Evolutionary conservation across 2,329 filamentous ascomycete genomes (phyloP).

Genomic region (Trichoderma harzianum): DNA sequence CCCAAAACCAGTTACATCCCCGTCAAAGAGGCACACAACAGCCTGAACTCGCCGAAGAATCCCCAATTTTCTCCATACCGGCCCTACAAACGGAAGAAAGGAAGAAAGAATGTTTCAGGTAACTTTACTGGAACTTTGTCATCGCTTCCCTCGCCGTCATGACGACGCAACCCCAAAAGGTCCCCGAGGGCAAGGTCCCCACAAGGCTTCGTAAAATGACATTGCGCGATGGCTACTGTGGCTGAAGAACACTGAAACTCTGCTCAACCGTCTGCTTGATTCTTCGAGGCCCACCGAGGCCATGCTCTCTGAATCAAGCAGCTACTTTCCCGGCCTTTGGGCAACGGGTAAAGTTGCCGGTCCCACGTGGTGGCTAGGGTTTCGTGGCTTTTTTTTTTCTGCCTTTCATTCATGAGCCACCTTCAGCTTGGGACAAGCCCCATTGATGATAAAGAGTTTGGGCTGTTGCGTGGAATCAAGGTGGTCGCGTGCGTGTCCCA

Average conservation of each 20-base stretch:
- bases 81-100: background rate
- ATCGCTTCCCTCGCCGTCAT: background rate
- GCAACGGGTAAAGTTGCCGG: background rate
- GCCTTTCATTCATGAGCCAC: background rate
- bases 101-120: background rate
- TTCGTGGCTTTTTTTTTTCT: background rate
- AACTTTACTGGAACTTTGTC: background rate
- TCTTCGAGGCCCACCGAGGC: background rate
- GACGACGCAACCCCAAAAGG: background rate
- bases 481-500: background rate
- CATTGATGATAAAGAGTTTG: background rate
- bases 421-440: background rate
- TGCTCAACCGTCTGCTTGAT: background rate
- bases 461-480: background rate
- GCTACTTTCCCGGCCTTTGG: background rate
- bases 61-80: background rate
- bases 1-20: background rate
- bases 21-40: background rate
- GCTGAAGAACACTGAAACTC: background rate
- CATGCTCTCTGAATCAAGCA: background rate
- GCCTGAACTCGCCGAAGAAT: background rate
- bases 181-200: background rate
- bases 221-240: background rate
- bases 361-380: background rate
- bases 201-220: background rate